phyloP scores from a whole-genome alignment of 2,329 filamentous ascomycete species.

The Cladosporium velox region DNA sequence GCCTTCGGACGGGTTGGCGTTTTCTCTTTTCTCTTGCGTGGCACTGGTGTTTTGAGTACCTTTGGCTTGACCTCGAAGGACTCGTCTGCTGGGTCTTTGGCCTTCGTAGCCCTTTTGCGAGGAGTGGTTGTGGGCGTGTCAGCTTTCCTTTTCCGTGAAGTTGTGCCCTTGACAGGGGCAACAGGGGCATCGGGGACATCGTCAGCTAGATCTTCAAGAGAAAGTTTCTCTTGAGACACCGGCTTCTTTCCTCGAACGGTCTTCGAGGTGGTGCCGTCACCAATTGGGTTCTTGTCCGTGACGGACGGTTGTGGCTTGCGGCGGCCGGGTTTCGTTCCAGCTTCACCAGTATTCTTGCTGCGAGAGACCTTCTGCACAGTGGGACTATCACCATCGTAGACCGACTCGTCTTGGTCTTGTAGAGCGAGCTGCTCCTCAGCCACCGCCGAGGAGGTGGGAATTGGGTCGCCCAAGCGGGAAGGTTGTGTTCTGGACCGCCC shows the following conservation, averaged over 20 bases:
- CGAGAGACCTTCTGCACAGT: neutral
- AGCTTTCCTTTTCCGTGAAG: neutral
- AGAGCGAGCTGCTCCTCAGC: neutral
- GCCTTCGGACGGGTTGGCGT: neutral
- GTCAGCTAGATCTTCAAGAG: neutral
- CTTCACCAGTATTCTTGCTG: neutral
- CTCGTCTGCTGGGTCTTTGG: neutral
- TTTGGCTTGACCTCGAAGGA: neutral
- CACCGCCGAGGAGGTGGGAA: neutral
- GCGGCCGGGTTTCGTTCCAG: neutral
- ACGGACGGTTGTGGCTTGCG: neutral
- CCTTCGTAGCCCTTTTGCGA: slow-evolving; percentile 1
- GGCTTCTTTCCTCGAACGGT: neutral
- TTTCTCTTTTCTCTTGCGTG: neutral
- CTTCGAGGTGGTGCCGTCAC: neutral
- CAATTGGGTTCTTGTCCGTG: too few species aligned
- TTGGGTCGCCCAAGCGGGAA: neutral
- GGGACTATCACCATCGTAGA: neutral
- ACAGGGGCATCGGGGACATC: neutral
- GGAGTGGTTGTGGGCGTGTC: neutral
- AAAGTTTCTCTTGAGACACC: neutral
- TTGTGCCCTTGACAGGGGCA: neutral
- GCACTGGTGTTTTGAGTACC: neutral
- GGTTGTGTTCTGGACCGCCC: neutral
- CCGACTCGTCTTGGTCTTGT: too few species aligned